These are phyloP conservation scores for Lentinula novae-zelandiae DNA, from an alignment of 1,284 basidiomycete genomes.

Conservation along the genomic window DNA sequence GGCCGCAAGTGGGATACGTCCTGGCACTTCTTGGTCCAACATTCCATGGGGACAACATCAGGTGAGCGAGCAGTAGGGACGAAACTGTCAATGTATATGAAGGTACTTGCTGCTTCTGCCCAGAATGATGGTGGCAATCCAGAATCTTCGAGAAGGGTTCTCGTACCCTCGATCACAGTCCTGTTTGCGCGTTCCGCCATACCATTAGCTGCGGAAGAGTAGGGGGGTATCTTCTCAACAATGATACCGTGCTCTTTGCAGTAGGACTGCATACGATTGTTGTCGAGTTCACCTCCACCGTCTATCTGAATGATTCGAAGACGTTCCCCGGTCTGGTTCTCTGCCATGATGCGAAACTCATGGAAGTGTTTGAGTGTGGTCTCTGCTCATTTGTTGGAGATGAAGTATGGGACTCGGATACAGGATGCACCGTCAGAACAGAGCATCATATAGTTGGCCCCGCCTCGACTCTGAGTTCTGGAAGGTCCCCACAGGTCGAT, in stretches of 20 bases:
- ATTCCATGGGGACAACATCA: too few relatives aligned
- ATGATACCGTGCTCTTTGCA: slow-evolving; percentile 1
- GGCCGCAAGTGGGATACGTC: too few relatives aligned
- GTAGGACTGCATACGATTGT: background rate
- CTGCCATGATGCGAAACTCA: background rate
- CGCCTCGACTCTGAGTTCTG: background rate
- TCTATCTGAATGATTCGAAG: slow-evolving; percentile 21
- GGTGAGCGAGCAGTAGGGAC: too few relatives aligned
- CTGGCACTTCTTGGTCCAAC: too few relatives aligned
- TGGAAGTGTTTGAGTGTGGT: background rate
- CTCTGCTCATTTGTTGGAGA: background rate
- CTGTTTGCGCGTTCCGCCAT: slow-evolving; percentile 13
- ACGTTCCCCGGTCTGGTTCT: slow-evolving; percentile 5
- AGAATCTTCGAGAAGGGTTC: background rate
- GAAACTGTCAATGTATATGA: too few relatives aligned
- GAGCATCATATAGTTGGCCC: slow-evolving; percentile 18
- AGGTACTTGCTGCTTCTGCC: too few relatives aligned
- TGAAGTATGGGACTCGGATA: slow-evolving; percentile 11
- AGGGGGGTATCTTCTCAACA: slow-evolving; percentile 5
- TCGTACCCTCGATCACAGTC: background rate
- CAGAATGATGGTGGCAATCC: background rate
- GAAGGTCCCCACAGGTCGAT: slow-evolving; percentile 18
- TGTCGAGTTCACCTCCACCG: slow-evolving; percentile 7
- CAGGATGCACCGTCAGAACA: slow-evolving; percentile 12
- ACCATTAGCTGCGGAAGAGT: slow-evolving; percentile 16